Conservation (phyloP, 805 yeast genomes). For the Kodamaea nitidulidarum region DNA sequence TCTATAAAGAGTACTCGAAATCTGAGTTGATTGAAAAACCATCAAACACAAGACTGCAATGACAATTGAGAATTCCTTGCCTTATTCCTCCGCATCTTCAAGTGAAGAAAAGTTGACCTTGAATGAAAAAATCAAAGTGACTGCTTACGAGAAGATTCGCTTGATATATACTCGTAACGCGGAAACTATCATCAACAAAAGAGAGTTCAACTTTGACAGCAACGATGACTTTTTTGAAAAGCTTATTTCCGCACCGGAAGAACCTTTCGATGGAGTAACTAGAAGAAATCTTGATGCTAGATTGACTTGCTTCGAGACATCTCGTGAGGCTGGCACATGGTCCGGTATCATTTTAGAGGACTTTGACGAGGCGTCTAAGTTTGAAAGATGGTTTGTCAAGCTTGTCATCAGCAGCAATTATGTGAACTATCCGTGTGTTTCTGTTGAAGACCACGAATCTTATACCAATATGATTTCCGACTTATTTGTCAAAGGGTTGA, state of each 20-base stretch:
- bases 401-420: constrained; percentile 22
- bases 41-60: not conserved
- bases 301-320: not conserved
- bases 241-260: not conserved
- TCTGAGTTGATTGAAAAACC: not conserved
- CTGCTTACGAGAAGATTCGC: constrained; percentile 25
- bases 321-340: constrained; percentile 13
- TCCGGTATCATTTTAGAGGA: constrained; percentile 30
- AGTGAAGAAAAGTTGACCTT: constrained; percentile 3
- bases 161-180: constrained; percentile 24
- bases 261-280: not conserved
- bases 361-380: constrained; percentile 17
- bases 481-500: constrained; percentile 44
- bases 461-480: constrained; percentile 27
- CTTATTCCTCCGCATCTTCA: constrained; percentile 3
- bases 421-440: constrained; percentile 13
- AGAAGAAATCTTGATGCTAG: not conserved
- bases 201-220: constrained; percentile 7
- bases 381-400: constrained; percentile 33
- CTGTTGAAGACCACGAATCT: constrained; percentile 6
- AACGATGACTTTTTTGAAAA: constrained; percentile 4
- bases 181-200: constrained; percentile 13
- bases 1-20: not conserved
- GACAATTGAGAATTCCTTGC: not conserved
- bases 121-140: constrained; percentile 7